Conservation (phyloP, 352 stramenopile species). For the Globisporangium echinulatum region DNA sequence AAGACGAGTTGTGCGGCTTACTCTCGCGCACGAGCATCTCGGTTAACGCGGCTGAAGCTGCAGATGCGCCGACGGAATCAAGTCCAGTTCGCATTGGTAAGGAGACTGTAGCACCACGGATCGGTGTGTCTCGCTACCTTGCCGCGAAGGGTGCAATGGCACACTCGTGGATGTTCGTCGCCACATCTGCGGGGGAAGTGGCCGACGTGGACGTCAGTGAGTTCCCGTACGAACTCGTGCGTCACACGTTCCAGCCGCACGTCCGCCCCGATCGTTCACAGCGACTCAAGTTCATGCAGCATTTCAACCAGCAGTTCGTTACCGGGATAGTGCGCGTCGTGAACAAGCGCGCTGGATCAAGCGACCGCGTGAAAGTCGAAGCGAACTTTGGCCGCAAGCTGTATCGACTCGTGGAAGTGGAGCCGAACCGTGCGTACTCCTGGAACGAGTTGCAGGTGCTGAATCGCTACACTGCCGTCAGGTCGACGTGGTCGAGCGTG, state of each 20-base stretch:
- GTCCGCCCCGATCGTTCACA: background rate
- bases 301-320: slow-evolving; percentile 1
- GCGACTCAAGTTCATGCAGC: background rate
- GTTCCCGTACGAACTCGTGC: slow-evolving; percentile 1
- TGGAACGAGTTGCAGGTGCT: background rate
- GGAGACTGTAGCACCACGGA: background rate
- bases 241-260: background rate
- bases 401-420: background rate
- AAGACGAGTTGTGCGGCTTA: background rate
- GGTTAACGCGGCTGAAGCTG: too few species aligned
- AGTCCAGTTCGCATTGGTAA: too few species aligned
- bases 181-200: background rate
- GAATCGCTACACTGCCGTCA: slow-evolving; percentile 1
- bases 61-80: too few species aligned
- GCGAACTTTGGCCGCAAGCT: slow-evolving; percentile 5
- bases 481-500: slow-evolving; percentile 6
- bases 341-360: background rate
- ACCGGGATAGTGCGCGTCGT: background rate
- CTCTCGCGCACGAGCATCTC: background rate
- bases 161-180: background rate
- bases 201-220: background rate
- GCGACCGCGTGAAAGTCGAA: background rate
- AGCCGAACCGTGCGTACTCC: background rate
- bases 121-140: background rate
- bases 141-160: background rate